Conservation (phyloP, 768 basidiomycete species). For the Podaxis rugospora region DNA sequence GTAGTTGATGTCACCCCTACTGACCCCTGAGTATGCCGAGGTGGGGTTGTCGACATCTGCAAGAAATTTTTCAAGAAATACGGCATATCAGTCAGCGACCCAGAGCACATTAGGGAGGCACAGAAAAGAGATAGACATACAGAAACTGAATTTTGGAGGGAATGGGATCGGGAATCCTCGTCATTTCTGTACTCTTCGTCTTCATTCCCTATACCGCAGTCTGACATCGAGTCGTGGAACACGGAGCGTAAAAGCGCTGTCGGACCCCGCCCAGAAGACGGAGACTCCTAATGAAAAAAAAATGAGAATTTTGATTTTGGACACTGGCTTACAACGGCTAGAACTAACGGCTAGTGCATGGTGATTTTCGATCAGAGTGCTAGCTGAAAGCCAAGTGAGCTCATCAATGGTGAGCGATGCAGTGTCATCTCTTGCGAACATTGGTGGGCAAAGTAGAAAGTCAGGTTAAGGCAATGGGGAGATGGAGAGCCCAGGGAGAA, state of each 20-base stretch:
- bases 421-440: slow-evolving; percentile 25
- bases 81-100: neutral
- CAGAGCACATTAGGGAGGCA: neutral
- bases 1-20: neutral
- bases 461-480: slow-evolving; percentile 11
- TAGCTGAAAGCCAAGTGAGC: slow-evolving; percentile 46
- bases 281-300: neutral
- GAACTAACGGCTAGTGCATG: slow-evolving; percentile 8
- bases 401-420: slow-evolving; percentile 39
- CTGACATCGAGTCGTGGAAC: neutral
- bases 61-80: neutral
- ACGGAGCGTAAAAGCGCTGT: neutral
- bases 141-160: neutral
- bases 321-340: neutral
- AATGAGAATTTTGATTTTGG: neutral
- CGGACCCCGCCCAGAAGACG: neutral
- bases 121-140: neutral
- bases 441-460: slow-evolving; percentile 15
- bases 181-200: neutral
- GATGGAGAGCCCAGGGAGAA: slow-evolving; percentile 10
- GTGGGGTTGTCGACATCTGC: slow-evolving; percentile 2
- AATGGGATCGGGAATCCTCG: neutral
- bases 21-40: neutral
- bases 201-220: neutral
- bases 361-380: slow-evolving; percentile 15